Conservation (phyloP, 768 basidiomycete genomes). For the Dentipellis fragilis region DNA sequence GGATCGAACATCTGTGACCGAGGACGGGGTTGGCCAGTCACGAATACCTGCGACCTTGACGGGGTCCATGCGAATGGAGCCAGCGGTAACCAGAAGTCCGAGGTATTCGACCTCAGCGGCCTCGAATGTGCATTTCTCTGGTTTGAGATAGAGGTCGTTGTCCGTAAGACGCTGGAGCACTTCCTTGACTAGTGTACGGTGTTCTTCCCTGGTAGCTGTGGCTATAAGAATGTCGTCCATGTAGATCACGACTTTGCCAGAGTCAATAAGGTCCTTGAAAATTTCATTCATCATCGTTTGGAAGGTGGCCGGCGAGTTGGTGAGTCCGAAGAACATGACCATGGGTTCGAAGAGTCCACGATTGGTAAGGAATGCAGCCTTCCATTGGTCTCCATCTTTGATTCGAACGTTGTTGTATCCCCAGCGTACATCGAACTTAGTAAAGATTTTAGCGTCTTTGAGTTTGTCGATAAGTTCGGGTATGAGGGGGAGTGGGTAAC, state of each 20-base stretch:
- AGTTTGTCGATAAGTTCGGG: conserved; percentile 18
- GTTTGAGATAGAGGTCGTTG: conserved; percentile 25
- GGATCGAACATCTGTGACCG: conserved; percentile 13
- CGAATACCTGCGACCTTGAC: conserved; percentile 21
- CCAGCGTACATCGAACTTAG: conserved; percentile 22
- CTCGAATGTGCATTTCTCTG: conserved; percentile 28
- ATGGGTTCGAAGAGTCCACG: conserved; percentile 17
- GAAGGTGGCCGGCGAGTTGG: conserved; percentile 17
- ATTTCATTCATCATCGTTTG: conserved; percentile 17
- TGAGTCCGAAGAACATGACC: conserved; percentile 22
- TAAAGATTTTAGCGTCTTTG: conserved; percentile 14
- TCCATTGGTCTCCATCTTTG: conserved; percentile 18
- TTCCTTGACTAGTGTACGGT: conserved; percentile 8
- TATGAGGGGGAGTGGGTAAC: conserved; percentile 19
- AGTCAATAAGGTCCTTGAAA: conserved; percentile 21
- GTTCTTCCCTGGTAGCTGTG: conserved; percentile 16
- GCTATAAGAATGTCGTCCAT: conserved; percentile 36
- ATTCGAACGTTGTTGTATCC: conserved; percentile 16
- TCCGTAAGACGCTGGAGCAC: conserved; percentile 21
- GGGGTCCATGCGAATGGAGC: conserved; percentile 22
- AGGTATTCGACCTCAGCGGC: conserved; percentile 20
- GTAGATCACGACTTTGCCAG: conserved; percentile 31
- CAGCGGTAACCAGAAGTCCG: conserved; percentile 18
- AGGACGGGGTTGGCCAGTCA: conserved; percentile 20
- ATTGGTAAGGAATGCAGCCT: conserved; percentile 23